Base-by-base conservation (phyloP, 2,329 filamentous ascomycete genomes). In the Aspergillus unguis region DNA sequence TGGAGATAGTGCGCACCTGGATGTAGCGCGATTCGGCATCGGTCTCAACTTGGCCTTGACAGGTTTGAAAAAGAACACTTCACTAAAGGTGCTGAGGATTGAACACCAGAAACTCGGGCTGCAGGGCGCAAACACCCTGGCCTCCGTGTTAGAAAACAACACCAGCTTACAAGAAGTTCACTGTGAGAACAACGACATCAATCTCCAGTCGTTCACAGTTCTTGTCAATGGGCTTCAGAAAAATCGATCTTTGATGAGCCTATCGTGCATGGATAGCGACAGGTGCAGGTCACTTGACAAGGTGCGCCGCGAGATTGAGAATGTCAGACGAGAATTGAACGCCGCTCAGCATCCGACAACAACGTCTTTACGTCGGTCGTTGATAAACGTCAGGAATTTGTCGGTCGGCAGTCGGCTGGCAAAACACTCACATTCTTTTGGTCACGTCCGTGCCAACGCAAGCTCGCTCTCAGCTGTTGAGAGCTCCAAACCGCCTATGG, bases 101-200 rank as follows among this genome's bases (percentile, higher is more conserved):
- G 83, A 86, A 65, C 76, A 85, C 64, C 86, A 89, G 70, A 85
- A 83, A 57, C 77, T 89, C 5, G 86, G 86, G 3, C 67, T 87
- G 25, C 84, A 85, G 68, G 86, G 86, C 31, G 85, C 86, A 3
- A 87, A 82, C 62, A 86, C 85, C 0, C 74, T 89, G 33, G 82
- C 85, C 2, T 85, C 86, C 17, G 85, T 89, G 11, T 71, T 89
- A 33, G 83, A 85, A 61, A 77, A 77, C 55, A 89, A 89, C 61
- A 75, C 69, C 2, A 81, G 80, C 1, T 71, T 90, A 4, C 77
- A 79, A 27, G 83, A 88, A 64, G 76, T 90, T 5, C 78, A 87
- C 60, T 89, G 86, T 66, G 85, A 86, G 56, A 84, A 86, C 66
- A 90, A 90, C 62, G 83, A 84, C 50, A 86, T 88, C 50, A 85